Conservation (phyloP, 805 yeast genomes). For the Maudiozyma barnettii region DNA sequence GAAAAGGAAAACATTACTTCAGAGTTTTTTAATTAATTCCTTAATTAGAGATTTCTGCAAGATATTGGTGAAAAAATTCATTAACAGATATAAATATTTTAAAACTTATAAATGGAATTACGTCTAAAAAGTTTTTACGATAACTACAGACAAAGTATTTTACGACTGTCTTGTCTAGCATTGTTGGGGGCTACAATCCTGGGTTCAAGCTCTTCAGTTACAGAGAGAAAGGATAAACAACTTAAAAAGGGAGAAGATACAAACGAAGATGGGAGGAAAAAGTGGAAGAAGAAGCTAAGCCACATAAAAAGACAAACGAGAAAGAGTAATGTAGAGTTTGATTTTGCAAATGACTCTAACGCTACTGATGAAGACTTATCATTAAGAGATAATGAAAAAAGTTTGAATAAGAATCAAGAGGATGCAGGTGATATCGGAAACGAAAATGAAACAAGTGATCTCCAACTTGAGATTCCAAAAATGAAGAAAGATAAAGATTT, state of each 20-base stretch:
- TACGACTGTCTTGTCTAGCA: slow-evolving; percentile 23
- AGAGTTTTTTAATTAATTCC: too few relatives aligned
- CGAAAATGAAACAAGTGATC: slow-evolving; percentile 1
- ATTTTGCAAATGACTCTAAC: slow-evolving; percentile 5
- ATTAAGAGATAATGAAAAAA: slow-evolving; percentile 1
- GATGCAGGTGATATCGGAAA: slow-evolving; percentile 2
- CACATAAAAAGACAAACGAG: not conserved
- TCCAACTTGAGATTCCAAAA: not conserved
- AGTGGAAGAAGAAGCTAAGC: slow-evolving; percentile 5
- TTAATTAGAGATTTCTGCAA: not conserved
- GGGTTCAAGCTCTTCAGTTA: slow-evolving; percentile 5
- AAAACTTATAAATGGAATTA: not conserved
- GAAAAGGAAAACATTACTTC: too few relatives aligned
- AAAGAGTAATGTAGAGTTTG: slow-evolving; percentile 5
- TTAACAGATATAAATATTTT: not conserved
- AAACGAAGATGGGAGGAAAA: not conserved
- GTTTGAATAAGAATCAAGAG: slow-evolving; percentile 4
- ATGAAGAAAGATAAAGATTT: slow-evolving; percentile 11
- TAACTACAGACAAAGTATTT: slow-evolving; percentile 20
- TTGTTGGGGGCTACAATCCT: slow-evolving; percentile 19
- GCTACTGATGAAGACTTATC: not conserved
- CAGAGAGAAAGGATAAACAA: not conserved
- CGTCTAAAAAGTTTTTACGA: slow-evolving; percentile 11
- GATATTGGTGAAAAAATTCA: too few relatives aligned
- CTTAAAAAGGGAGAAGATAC: slow-evolving; percentile 4